These are phyloP conservation scores for Rhodotorula kratochvilovae DNA, from an alignment of 768 basidiomycete species.

Conservation along the genomic window DNA sequence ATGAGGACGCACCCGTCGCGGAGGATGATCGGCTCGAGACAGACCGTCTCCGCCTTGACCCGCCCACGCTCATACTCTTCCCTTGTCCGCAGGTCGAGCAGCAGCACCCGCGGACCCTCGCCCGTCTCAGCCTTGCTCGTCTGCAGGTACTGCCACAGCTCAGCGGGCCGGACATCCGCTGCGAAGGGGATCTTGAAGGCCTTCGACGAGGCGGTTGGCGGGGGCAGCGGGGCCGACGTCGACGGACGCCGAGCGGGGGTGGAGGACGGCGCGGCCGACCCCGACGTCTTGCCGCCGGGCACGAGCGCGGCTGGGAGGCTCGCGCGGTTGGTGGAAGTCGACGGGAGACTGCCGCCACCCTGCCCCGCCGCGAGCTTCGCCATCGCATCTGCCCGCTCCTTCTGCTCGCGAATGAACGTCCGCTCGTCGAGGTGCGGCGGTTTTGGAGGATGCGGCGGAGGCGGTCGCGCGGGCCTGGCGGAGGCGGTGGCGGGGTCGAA, in stretches of 20 bases:
- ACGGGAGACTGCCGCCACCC: not conserved
- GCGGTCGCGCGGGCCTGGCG: not conserved
- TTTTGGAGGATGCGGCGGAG: conserved; percentile 26
- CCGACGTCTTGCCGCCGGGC: not conserved
- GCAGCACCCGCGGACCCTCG: conserved; percentile 52
- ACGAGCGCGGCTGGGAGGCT: not conserved
- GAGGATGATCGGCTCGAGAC: conserved; percentile 75
- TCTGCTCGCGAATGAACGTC: conserved; percentile 14
- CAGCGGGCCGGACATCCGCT: conserved; percentile 6
- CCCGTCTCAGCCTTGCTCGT: conserved; percentile 45
- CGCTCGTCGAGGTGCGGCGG: conserved; percentile 2
- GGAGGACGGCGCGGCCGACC: too few relatives aligned
- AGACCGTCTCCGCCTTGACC: conserved; percentile 65
- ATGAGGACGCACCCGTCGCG: conserved; percentile 60
- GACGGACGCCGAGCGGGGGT: not conserved
- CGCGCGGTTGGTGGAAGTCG: not conserved
- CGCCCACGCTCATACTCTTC: conserved; percentile 71
- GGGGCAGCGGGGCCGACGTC: not conserved
- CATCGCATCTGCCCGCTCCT: conserved; percentile 7
- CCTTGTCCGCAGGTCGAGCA: conserved; percentile 77
- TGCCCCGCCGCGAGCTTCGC: conserved; percentile 5
- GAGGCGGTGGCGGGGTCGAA: conserved; percentile 1
- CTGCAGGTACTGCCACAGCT: conserved; percentile 32
- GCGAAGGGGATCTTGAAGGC: conserved; percentile 25
- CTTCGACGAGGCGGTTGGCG: not conserved